Percentiles rank a stretch among this genome's conserved stretches.
These are phyloP conservation scores for Trichoderma gamsii DNA, from an alignment of 495 filamentous ascomycete genomes.

Conservation along the genomic window DNA sequence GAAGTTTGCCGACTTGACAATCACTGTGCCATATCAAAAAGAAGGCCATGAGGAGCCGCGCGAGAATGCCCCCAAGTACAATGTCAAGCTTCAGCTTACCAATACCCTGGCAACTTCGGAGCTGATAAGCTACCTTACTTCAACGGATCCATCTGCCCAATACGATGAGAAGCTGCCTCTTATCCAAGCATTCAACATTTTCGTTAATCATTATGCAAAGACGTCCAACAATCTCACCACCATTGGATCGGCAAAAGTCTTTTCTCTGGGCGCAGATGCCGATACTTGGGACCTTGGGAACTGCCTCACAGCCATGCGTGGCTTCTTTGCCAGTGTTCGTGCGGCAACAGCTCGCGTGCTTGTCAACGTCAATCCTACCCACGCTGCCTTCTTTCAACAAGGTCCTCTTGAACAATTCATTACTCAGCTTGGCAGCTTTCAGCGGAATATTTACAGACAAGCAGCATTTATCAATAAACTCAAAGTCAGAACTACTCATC, in stretches of 20 bases:
- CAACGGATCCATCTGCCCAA: conserved; percentile 30
- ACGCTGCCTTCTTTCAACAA: conserved; percentile 27
- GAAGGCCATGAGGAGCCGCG: conserved; percentile 18
- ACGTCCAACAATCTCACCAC: conserved; percentile 18
- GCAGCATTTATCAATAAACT: neutral
- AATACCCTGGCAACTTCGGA: conserved; percentile 38
- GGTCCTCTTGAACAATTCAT: conserved; percentile 19
- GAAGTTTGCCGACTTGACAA: conserved; percentile 33
- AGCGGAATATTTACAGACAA: neutral
- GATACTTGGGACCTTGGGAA: conserved; percentile 27
- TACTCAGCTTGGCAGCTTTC: neutral
- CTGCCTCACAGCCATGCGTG: conserved; percentile 46
- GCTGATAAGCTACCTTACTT: conserved; percentile 43
- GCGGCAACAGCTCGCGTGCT: conserved; percentile 50
- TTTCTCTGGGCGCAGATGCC: conserved; percentile 19
- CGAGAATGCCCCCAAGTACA: conserved; percentile 33
- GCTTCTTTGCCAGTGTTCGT: conserved; percentile 54
- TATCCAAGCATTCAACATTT: conserved; percentile 35
- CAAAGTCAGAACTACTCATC: neutral
- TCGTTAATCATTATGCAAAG: conserved; percentile 29
- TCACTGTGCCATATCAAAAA: conserved; percentile 28
- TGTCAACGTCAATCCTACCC: conserved; percentile 43
- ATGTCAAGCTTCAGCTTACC: conserved; percentile 34
- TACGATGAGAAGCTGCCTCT: conserved; percentile 33
- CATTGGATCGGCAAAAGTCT: conserved; percentile 24